Conservation (phyloP, 2,329 filamentous ascomycete genomes). For the Talaromyces verruculosus region DNA sequence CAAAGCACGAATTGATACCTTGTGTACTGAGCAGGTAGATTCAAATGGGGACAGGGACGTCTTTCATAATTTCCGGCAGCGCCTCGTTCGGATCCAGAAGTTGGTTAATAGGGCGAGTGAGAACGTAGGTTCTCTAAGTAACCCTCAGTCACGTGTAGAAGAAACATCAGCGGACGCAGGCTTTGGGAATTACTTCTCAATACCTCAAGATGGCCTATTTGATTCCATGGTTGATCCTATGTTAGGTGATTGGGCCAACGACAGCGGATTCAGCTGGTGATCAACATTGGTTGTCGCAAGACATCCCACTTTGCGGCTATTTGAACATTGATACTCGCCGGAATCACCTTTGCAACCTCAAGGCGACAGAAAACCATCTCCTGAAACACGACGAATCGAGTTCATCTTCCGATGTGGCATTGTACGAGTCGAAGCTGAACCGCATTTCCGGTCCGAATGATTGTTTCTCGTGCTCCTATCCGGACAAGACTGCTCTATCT, state of each 20-base stretch:
- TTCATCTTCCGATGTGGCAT: not conserved
- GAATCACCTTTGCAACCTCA: not conserved
- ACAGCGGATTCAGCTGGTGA: not conserved
- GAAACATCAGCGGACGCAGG: not conserved
- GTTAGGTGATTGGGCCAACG: not conserved
- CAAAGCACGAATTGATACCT: not conserved
- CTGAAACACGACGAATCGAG: not conserved
- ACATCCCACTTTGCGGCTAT: not conserved
- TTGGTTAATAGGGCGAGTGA: not conserved
- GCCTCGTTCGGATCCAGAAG: not conserved
- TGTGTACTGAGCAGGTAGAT: conserved; percentile 1
- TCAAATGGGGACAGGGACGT: not conserved
- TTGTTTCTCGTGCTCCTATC: not conserved
- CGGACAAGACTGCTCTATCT: not conserved
- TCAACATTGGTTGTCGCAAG: not conserved
- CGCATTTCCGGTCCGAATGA: not conserved
- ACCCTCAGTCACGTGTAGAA: not conserved
- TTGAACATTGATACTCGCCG: not conserved
- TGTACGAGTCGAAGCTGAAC: not conserved
- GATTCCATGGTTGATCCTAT: not conserved
- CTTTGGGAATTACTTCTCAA: not conserved
- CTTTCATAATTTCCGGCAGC: not conserved
- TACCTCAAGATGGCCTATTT: not conserved
- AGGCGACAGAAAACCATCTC: not conserved
- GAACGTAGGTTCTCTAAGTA: not conserved